Evolutionary conservation across 1,139 yeast genomes (phyloP).

Genomic region (Zygosaccharomyces pseudobailii): DNA sequence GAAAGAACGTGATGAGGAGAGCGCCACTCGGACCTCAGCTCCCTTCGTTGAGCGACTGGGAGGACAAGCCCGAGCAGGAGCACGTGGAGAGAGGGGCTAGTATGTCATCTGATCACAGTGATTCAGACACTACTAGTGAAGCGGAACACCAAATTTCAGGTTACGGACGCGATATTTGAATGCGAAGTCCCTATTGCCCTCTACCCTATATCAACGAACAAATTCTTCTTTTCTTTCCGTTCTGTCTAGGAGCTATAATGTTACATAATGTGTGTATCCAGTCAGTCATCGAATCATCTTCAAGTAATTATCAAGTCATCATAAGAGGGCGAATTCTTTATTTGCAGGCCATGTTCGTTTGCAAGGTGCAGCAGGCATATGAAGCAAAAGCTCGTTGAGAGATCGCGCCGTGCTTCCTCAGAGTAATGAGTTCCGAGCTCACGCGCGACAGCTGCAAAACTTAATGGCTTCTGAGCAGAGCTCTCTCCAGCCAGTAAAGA

Average conservation of each 20-base stretch:
- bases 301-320: slow-evolving; percentile 44
- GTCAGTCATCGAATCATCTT: not conserved
- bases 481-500: slow-evolving; percentile 12
- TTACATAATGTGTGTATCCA: not conserved
- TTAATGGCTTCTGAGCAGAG: slow-evolving; percentile 13
- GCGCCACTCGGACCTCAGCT: slow-evolving; percentile 48
- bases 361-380: slow-evolving; percentile 83
- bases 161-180: no score
- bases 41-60: slow-evolving; percentile 43
- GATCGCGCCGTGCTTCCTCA: slow-evolving; percentile 51
- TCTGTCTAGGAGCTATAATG: not conserved
- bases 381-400: slow-evolving; percentile 84
- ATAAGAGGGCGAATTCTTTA: slow-evolving; percentile 52
- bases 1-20: slow-evolving; percentile 44
- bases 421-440: slow-evolving; percentile 53
- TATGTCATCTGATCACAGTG: not conserved
- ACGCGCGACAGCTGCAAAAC: slow-evolving; percentile 39
- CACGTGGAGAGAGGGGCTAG: not conserved
- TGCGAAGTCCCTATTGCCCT: no score
- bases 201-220: no score
- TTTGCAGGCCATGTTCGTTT: slow-evolving; percentile 73
- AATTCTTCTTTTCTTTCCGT: not conserved
- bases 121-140: not conserved
- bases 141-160: not conserved
- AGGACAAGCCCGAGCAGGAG: slow-evolving; percentile 45